Base-by-base conservation (phyloP, 2,329 filamentous ascomycete species). In the Fusarium odoratissimum region DNA sequence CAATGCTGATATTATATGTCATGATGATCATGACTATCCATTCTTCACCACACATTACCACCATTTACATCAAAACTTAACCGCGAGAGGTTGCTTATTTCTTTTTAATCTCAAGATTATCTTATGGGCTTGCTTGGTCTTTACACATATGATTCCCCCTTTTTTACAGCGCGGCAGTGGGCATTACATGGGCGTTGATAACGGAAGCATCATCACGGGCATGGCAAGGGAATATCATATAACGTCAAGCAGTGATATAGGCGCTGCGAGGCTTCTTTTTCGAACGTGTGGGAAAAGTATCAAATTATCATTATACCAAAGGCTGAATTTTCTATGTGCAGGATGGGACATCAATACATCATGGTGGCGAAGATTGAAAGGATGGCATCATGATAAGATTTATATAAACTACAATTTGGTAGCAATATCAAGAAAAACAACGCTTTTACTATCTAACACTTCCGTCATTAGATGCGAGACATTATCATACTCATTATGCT, bases 101-200 rank as follows among this genome's bases (percentile, higher is more conserved):
- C 38, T 49, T 42, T 46, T 51, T 37, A 37, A 28, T 61, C 28
- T 62, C 56, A 52, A 42, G 60, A 57, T 45, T 57, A 45, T 71
- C 38, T 25, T 19, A 33, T 56, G 35, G 55, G 61, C 42, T 69
- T 42, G 57, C 65, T 65, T 60, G 41, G 52, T 61, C 57, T 71
- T 64, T 75, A 75, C 57, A 52, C 54, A 75, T 75, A 72, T 65
- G 64, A 69, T 67, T 60, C 37, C 61, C 55, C 65, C 30, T 28
- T 70, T 72, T 71, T 57, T 67, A 66, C 44, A 74, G 56, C 55
- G 59, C 44, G 60, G 59, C 62, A 40, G 58, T 51, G 49, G 67
- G 72, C 73, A 76, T 76, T 71, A 58, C 62, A 63, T 70, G 58
- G 75, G 75, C 75, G 75, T 77, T 77, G 68, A 37, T 46, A 52